A percentile compares a stretch with the other conserved stretches of the same genome.
These are phyloP conservation scores for Rhododendron griersonianum DNA, from an alignment of 148 eudicot genomes.

Conservation along the genomic window DNA sequence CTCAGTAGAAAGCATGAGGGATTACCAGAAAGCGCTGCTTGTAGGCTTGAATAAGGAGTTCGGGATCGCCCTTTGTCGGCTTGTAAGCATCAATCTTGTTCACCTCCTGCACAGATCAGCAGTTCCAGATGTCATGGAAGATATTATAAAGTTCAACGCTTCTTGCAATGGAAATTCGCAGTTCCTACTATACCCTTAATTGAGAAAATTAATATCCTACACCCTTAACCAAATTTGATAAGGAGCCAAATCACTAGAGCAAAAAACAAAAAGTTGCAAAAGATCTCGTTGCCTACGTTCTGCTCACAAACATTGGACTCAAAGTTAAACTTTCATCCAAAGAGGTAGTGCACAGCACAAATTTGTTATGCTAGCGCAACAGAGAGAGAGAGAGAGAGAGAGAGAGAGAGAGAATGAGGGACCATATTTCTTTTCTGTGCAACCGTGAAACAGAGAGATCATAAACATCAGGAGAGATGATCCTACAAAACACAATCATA, in stretches of 20 bases:
- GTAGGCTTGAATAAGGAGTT: background rate
- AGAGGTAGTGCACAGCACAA: background rate
- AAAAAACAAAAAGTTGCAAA: background rate
- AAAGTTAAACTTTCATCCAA: background rate
- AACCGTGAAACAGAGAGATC: background rate
- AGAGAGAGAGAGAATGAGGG: background rate
- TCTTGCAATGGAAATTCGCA: background rate
- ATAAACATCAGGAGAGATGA: background rate
- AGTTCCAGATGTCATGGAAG: background rate
- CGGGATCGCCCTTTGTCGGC: constrained; percentile 10
- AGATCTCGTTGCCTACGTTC: background rate
- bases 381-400: background rate
- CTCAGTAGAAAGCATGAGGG: background rate
- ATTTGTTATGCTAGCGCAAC: background rate
- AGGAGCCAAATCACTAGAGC: background rate
- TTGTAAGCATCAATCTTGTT: constrained; percentile 66
- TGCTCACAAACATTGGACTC: background rate
- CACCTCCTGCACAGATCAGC: constrained; percentile 38
- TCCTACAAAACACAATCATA: background rate
- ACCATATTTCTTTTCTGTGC: background rate
- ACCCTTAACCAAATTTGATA: background rate
- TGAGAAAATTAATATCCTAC: background rate
- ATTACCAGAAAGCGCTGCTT: constrained; percentile 13
- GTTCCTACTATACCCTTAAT: background rate
- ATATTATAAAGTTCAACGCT: background rate